phyloP scores from a whole-genome alignment of 2,329 filamentous ascomycete genomes.

The Epichloe uncinata region DNA sequence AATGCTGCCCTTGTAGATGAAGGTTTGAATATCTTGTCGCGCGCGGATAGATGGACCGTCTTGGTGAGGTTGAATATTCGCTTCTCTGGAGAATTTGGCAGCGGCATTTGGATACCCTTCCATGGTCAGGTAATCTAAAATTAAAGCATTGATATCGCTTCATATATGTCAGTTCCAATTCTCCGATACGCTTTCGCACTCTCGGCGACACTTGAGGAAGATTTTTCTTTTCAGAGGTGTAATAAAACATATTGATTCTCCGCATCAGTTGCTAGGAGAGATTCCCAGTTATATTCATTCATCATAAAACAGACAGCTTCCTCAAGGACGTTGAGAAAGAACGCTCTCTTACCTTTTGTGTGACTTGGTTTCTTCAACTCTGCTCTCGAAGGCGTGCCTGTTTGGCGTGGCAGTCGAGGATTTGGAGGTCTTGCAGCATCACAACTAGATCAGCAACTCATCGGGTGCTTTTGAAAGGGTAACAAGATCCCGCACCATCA shows the following conservation, averaged over 20 bases:
- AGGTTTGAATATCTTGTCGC: constrained; percentile 70
- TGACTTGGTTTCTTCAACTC: constrained; percentile 71
- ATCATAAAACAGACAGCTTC: constrained; percentile 38
- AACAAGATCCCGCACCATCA: background rate
- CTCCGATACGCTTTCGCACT: background rate
- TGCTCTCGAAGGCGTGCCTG: constrained; percentile 64
- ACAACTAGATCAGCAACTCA: background rate
- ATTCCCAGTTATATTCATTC: constrained; percentile 99
- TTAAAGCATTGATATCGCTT: constrained; percentile 89
- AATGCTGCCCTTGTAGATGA: constrained; percentile 77
- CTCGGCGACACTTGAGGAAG: background rate
- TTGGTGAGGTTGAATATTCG: constrained; percentile 66
- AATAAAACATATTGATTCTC: constrained; percentile 56
- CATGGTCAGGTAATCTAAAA: constrained; percentile 93
- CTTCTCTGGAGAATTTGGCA: constrained; percentile 85
- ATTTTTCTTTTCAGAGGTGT: constrained; percentile 1
- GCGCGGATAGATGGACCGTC: constrained; percentile 61
- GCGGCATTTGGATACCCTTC: constrained; percentile 91
- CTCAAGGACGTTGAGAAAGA: background rate
- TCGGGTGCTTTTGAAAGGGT: no score
- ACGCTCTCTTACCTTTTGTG: constrained; percentile 66
- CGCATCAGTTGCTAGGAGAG: constrained; percentile 94
- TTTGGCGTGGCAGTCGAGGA: constrained; percentile 39
- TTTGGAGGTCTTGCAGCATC: background rate
- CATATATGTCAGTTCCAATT: constrained; percentile 13